Evolutionary conservation across 2,329 filamentous ascomycete genomes (phyloP).

Genomic region (Talaromyces sp.): DNA sequence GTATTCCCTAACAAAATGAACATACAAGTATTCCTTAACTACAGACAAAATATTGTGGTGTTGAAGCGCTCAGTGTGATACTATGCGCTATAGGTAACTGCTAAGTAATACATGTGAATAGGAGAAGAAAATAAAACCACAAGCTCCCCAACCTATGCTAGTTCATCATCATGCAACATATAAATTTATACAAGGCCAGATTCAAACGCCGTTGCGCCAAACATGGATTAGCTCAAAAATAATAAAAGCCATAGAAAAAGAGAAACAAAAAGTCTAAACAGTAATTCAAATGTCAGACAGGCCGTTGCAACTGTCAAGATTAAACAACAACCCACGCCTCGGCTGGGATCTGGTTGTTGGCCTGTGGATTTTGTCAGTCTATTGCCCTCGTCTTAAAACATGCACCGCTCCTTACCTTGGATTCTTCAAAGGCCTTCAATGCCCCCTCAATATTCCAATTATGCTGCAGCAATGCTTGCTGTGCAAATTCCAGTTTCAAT

Average conservation of each 20-base stretch:
- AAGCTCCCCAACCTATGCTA: constrained; percentile 11
- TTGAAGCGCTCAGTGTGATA: not conserved
- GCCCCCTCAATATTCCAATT: constrained; percentile 77
- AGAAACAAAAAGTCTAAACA: not conserved
- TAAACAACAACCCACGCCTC: constrained; percentile 42
- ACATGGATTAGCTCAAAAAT: not conserved
- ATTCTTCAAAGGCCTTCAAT: constrained; percentile 67
- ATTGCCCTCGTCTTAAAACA: not conserved
- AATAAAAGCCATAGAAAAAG: not conserved
- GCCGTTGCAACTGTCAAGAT: not conserved
- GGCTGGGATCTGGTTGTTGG: constrained; percentile 42
- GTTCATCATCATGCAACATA: constrained; percentile 11
- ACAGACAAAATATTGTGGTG: not conserved
- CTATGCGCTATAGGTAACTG: not conserved
- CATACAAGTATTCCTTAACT: not conserved
- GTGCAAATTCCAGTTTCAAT: constrained; percentile 74
- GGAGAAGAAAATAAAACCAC: constrained; percentile 1
- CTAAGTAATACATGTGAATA: not conserved
- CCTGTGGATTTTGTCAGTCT: constrained; percentile 23
- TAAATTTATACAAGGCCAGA: constrained; percentile 9
- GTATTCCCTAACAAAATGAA: too few species aligned
- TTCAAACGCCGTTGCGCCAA: not conserved
- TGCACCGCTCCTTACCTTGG: constrained; percentile 53
- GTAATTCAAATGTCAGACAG: not conserved
- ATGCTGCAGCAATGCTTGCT: constrained; percentile 74